Percentiles rank a stretch among this genome's conserved stretches.
phyloP scores from a whole-genome alignment of 169 alveolate genomes.

The Plasmodium adleri region DNA sequence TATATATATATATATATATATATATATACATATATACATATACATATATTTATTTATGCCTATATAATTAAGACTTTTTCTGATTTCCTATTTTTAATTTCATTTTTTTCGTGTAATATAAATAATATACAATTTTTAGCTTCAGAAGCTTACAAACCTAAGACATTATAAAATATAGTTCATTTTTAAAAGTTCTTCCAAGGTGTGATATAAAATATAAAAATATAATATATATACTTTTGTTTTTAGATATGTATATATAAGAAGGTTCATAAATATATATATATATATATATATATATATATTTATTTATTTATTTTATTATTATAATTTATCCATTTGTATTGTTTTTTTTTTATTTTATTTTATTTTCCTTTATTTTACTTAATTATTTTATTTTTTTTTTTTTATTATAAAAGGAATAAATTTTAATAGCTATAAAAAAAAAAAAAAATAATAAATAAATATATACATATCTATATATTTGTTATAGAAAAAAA shows the following conservation, averaged over 20 bases:
- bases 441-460: not conserved
- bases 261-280: not conserved
- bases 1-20: no score
- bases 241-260: not conserved
- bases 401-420: not conserved
- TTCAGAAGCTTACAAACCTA: constrained; percentile 3
- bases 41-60: not conserved
- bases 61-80: constrained; percentile 5
- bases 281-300: not conserved
- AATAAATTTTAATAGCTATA: not conserved
- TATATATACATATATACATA: not conserved
- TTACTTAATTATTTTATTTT: not conserved
- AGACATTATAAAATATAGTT: not conserved
- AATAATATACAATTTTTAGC: not conserved
- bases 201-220: constrained; percentile 2
- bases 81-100: not conserved
- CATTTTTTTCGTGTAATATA: no score
- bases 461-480: not conserved
- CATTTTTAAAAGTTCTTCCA: not conserved
- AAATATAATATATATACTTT: not conserved
- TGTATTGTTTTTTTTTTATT: not conserved
- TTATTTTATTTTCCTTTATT: not conserved
- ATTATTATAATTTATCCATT: no score
- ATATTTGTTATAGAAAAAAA: constrained; percentile 6
- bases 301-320: no score